Evolutionary conservation across 495 filamentous ascomycete species (phyloP).

Genomic region (Penicillium odoratum): DNA sequence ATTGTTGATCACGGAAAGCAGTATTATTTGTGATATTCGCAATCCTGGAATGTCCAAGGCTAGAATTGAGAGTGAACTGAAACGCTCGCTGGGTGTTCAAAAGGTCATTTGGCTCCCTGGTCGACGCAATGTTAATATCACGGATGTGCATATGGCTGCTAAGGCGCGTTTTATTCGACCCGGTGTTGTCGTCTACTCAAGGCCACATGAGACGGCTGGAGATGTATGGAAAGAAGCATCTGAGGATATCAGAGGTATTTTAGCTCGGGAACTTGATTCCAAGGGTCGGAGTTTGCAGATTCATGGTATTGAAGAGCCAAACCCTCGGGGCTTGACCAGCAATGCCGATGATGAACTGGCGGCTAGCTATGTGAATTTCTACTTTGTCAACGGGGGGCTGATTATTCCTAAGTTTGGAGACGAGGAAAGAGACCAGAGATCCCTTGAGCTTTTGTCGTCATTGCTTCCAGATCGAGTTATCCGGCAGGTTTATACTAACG

Average conservation of each 20-base stretch:
- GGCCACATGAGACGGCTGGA: constrained; percentile 12
- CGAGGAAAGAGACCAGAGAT: constrained; percentile 16
- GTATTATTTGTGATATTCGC: constrained; percentile 26
- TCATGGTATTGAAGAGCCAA: constrained; percentile 24
- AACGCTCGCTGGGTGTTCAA: constrained; percentile 25
- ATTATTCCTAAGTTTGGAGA: constrained; percentile 31
- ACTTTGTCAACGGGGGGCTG: constrained; percentile 29
- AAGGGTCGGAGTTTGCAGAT: constrained; percentile 26
- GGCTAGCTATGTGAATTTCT: constrained; percentile 30
- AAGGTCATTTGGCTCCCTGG: constrained; percentile 34
- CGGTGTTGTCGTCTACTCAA: constrained; percentile 24
- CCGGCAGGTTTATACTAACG: constrained; percentile 25
- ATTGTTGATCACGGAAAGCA: constrained; percentile 30
- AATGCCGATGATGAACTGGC: constrained; percentile 22
- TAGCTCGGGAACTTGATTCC: constrained; percentile 24
- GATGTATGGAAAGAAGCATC: constrained; percentile 26
- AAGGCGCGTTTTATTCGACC: constrained; percentile 28
- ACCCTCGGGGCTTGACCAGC: constrained; percentile 16
- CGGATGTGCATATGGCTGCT: constrained; percentile 29
- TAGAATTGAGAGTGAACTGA: constrained; percentile 26
- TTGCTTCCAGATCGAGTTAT: constrained; percentile 23
- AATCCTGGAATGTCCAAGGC: constrained; percentile 24
- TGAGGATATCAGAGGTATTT: constrained; percentile 20
- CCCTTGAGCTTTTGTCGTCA: constrained; percentile 21
- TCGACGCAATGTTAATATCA: constrained; percentile 25